phyloP scores from a whole-genome alignment of 129 eudicot genomes.

The Lonicera japonica region DNA sequence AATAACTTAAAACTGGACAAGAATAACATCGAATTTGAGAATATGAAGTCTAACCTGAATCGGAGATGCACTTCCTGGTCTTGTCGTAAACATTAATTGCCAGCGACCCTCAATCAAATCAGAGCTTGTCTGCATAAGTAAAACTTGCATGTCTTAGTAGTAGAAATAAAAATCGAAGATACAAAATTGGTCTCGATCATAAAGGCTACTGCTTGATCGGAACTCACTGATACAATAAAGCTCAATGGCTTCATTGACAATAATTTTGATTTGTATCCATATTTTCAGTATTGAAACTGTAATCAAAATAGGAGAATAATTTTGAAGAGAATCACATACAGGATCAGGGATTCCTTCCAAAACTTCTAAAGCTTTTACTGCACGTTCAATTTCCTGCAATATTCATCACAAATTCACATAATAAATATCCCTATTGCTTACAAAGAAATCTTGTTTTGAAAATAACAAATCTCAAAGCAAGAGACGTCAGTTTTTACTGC shows the following conservation, averaged over 20 bases:
- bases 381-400: slow-evolving; percentile 74
- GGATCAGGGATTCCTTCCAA: slow-evolving; percentile 60
- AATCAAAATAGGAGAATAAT: too few species aligned
- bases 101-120: slow-evolving; percentile 90
- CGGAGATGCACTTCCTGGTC: slow-evolving; percentile 94
- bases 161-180: too few species aligned
- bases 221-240: neutral
- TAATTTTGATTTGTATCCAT: neutral
- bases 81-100: slow-evolving; percentile 89
- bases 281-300: neutral
- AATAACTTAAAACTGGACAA: too few species aligned
- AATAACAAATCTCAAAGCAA: too few species aligned
- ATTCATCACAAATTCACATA: slow-evolving; percentile 2
- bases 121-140: slow-evolving; percentile 69
- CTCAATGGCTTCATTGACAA: neutral
- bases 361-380: slow-evolving; percentile 73
- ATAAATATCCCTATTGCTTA: too few species aligned
- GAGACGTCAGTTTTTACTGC: neutral
- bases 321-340: slow-evolving; percentile 33
- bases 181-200: too few species aligned
- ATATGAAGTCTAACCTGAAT: slow-evolving; percentile 52
- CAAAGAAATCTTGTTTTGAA: too few species aligned
- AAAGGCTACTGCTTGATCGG: neutral
- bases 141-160: neutral
- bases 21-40: neutral